Evolutionary conservation across 257 asterid species (phyloP), one percentile per base, ranked within the genome.

Genomic region (Gentiana straminea): DNA sequence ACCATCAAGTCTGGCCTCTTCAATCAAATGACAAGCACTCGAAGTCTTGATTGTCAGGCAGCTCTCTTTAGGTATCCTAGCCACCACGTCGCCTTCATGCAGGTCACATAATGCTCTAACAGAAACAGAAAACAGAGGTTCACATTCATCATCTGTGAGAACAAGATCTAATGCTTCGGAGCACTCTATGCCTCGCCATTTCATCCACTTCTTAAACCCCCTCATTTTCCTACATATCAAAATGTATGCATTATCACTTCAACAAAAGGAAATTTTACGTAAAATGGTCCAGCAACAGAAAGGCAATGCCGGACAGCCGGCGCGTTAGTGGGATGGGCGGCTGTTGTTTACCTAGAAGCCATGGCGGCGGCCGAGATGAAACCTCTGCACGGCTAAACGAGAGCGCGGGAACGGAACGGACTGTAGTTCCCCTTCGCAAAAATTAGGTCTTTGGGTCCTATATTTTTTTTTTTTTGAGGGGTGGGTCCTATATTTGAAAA

Each of bases 191-290:
- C 79, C 74, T 35, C 80, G 79, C 58, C 46, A 50, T 57, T 75
- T 90, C 95, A 90, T 90, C 98, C 98, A 90, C 67, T 89, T 74
- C 70, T 79, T 84, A 81, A 90, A 90, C 55, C 77, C 86, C 74
- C 96, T 67, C 79, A 82, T 57, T 66, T 65, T 80, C 71, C 96
- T 77, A 57, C 24, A 24, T 24, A 39, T 51, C 62, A 57, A 81
- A 73, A 60, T 82, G 78, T 71, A 50, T 70, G 51, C 67, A 70
- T 41, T 50, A 73, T 54, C 64, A 69, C 83, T 82, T 73, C 58
- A 35, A 10, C 46, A 41, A 41, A 39, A 41, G 9, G 46, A 41
- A 41, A 41, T 2, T 41, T 5, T 41, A 10, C 46, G 7, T 5
- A 5, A 7, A 41, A 41, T 5, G 1, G 9, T 10, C 46, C 9